Base-by-base conservation (phyloP, 495 filamentous ascomycete species). In the Cercophora samala region DNA sequence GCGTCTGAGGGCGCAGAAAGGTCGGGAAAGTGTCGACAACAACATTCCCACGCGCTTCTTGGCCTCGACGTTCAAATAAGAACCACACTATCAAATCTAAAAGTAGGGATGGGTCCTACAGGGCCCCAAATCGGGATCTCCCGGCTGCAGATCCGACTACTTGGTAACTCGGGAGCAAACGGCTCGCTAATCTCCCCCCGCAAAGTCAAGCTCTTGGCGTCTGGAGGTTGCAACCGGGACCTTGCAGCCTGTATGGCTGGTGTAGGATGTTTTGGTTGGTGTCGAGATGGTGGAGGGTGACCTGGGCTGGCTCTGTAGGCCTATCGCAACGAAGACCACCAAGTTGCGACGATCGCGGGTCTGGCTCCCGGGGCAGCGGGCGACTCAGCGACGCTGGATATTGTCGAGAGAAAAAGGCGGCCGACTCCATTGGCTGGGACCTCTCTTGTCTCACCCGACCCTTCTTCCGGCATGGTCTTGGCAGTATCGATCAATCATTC, bases 121-220 rank as follows among this genome's bases (percentile, higher is more conserved):
- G 22, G 25, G 21, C 17, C 21, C 21, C 25, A 29, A 24, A 29
- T 62, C 60, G 60, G 60, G 26, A 62, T 62, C 29, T 62, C 60
- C 19, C 60, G 60, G 60, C 23, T 24, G 23, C 64, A 61, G 65
- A 46, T 67, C 68, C 68, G 65, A 65, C 53, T 23, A 58, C 55
- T 60, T 54, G 68, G 65, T 29, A 26, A 54, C 25, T 37, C 32
- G 32, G 62, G 51, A 26, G 60, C 21, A 56, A 56, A 55, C 69
- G 63, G 69, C 66, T 68, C 69, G 69, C 69, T 68, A 70, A 68
- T 68, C 66, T 66, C 56, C 66, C n/a, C 69, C 69, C 69, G 56
- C 69, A 70, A 64, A 67, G 58, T 63, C 58, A 26, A 65, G 37
- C 66, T 65, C 66, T 70, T 70, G 69, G 69, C 69, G 37, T 32